These are phyloP conservation scores for Mariannaea sp. DNA, from an alignment of 2,329 filamentous ascomycete genomes.

Conservation along the genomic window DNA sequence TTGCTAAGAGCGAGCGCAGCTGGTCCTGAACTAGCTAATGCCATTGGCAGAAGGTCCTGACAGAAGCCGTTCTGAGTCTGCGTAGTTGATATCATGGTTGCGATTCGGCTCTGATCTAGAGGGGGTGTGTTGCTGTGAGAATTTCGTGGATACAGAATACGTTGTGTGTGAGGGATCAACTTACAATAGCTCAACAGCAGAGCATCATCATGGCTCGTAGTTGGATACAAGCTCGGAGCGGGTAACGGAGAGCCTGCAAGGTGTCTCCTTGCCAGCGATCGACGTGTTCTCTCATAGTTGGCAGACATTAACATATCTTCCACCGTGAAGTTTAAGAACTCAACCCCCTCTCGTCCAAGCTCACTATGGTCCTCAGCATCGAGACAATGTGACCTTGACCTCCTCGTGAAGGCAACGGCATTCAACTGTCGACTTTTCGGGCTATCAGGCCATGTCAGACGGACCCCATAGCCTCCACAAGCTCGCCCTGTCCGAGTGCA, in stretches of 20 bases:
- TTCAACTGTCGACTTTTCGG: conserved; percentile 48
- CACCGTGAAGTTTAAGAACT: conserved; percentile 48
- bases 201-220: conserved; percentile 19
- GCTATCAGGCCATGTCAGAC: conserved; percentile 54
- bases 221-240: conserved; percentile 19
- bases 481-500: conserved; percentile 48
- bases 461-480: conserved; percentile 52
- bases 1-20: conserved; percentile 47
- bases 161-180: neutral
- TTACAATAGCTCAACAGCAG: conserved; percentile 32
- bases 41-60: conserved; percentile 52
- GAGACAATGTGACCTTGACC: neutral
- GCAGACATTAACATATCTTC: conserved; percentile 40
- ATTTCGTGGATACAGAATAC: neutral
- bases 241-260: conserved; percentile 8
- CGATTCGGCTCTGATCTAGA: conserved; percentile 49
- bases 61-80: conserved; percentile 53
- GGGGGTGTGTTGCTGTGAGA: too few relatives aligned
- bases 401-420: neutral
- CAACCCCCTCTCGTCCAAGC: conserved; percentile 41
- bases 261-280: neutral
- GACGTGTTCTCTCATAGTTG: neutral
- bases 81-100: conserved; percentile 53
- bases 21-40: conserved; percentile 42
- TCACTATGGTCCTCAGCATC: conserved; percentile 11